Evolutionary conservation across 2,329 filamentous ascomycete genomes (phyloP).

Genomic region (Sporothrix pallida): DNA sequence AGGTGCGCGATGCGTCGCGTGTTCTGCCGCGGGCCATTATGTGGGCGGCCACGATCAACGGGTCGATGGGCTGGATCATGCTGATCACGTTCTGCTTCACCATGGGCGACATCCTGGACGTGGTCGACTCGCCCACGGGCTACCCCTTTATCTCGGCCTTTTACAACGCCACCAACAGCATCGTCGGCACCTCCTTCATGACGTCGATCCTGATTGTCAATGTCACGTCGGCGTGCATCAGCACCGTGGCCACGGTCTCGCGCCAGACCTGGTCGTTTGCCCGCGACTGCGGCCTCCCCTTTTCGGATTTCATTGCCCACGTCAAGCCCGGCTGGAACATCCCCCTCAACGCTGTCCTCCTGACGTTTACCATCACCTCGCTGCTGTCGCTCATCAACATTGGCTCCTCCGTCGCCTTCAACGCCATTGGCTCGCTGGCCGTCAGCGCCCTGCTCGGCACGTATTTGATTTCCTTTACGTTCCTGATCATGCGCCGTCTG

Average conservation of each 20-base stretch:
- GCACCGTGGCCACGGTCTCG: conserved; percentile 62
- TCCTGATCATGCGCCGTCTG: conserved; percentile 53
- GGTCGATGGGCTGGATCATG: conserved; percentile 48
- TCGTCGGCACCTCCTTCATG: conserved; percentile 57
- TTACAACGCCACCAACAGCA: conserved; percentile 55
- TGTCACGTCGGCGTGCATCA: conserved; percentile 55
- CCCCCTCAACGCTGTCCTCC: conserved; percentile 53
- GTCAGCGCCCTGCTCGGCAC: conserved; percentile 57
- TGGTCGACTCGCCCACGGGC: conserved; percentile 49
- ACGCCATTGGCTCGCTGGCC: conserved; percentile 59
- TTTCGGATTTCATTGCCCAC: conserved; percentile 48
- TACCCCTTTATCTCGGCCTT: conserved; percentile 67
- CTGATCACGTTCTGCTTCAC: conserved; percentile 49
- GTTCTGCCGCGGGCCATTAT: conserved; percentile 49
- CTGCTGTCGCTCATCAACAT: conserved; percentile 58
- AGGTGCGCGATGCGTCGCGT: conserved; percentile 46
- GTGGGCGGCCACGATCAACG: conserved; percentile 45
- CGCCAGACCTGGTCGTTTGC: conserved; percentile 64
- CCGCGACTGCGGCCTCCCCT: conserved; percentile 51
- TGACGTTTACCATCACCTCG: conserved; percentile 53
- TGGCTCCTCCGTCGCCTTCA: conserved; percentile 57
- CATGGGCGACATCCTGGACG: conserved; percentile 42
- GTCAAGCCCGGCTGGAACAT: conserved; percentile 45
- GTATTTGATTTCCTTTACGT: conserved; percentile 57
- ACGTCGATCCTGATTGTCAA: conserved; percentile 56